Evolutionary conservation across 1,139 yeast genomes (phyloP), one percentile per base, ranked within the genome.

Genomic region (Geotrichum fermentans): DNA sequence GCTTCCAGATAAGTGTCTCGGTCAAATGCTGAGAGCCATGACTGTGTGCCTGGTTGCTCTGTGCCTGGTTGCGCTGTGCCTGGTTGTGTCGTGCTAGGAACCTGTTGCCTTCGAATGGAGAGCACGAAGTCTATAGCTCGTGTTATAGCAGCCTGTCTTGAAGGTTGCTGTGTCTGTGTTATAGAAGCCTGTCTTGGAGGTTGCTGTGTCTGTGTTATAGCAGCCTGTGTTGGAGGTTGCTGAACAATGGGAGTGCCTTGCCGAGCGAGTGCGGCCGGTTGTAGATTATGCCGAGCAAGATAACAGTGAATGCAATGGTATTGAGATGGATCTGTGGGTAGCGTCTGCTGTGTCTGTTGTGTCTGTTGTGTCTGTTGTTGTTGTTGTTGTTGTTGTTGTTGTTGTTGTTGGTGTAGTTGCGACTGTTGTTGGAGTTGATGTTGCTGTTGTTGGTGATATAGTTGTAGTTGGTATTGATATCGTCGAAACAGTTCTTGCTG

Each of bases 191-290:
- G n/a, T n/a, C n/a, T n/a, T n/a, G n/a, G n/a, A n/a, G n/a, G n/a
- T n/a, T n/a, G n/a, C n/a, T n/a, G n/a, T n/a, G n/a, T n/a, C n/a
- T n/a, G n/a, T n/a, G n/a, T n/a, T n/a, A n/a, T n/a, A n/a, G n/a
- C n/a, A 90, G 85, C 1, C 97, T 97, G 51, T 87, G 83, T 35
- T 88, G 89, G 48, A 92, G 73, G 64, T 90, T 97, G 28, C 84
- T 76, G 44, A 92, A 85, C 96, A 97, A 88, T 55, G 82, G 83
- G 64, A 83, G 86, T 14, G 90, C 94, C 63, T 87, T 86, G 52
- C 86, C 88, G 65, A n/a, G n/a, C 89, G 96, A 54, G 83, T 88
- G 34, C 87, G 69, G 1, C 95, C 89, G 53, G 78, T 80, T 33
- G 58, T 48, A 30, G 45, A 50, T 7, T 14, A 11, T 13, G 17